Evolutionary conservation across 1,139 yeast species (phyloP).

Genomic region (Candida sp.): DNA sequence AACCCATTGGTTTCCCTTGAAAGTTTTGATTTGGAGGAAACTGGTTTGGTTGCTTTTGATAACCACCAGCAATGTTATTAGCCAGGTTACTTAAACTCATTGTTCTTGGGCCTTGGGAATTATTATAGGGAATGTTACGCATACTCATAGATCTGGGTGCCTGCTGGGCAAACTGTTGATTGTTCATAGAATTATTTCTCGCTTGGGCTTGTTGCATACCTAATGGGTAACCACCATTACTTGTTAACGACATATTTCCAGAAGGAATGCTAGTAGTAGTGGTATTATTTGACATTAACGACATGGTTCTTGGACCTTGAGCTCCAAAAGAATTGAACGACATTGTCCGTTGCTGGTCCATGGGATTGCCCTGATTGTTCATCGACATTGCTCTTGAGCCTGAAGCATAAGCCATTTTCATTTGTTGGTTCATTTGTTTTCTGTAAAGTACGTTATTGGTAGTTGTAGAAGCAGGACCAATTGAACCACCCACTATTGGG

Average conservation of each 20-base stretch:
- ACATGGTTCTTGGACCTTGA: slow-evolving; percentile 27
- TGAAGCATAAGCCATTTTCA: slow-evolving; percentile 52
- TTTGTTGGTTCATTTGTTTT: slow-evolving; percentile 65
- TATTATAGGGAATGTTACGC: slow-evolving; percentile 6
- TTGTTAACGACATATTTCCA: slow-evolving; percentile 5
- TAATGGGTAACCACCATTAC: slow-evolving; percentile 1
- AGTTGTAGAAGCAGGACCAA: slow-evolving; percentile 11
- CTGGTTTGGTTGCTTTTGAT: slow-evolving; percentile 2
- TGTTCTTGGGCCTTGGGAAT: slow-evolving; percentile 16
- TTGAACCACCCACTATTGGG: slow-evolving; percentile 49
- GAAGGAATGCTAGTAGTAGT: slow-evolving; percentile 1
- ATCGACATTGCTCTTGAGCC: slow-evolving; percentile 47
- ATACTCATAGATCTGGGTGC: slow-evolving; percentile 16
- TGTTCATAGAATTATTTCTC: slow-evolving; percentile 4
- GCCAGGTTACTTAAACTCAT: slow-evolving; percentile 21
- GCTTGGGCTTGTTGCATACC: slow-evolving; percentile 1
- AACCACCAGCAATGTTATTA: slow-evolving; percentile 4
- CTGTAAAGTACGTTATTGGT: slow-evolving; percentile 57
- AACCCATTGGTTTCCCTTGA: slow-evolving; percentile 7
- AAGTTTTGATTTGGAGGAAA: slow-evolving; percentile 8
- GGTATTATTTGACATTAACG: slow-evolving; percentile 13
- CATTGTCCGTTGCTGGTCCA: slow-evolving; percentile 51
- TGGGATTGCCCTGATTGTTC: slow-evolving; percentile 34
- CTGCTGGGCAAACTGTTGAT: slow-evolving; percentile 2
- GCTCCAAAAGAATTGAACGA: slow-evolving; percentile 39